Evolutionary conservation across 352 stramenopile genomes (phyloP).

Genomic region (Pythium pyrilobum): DNA sequence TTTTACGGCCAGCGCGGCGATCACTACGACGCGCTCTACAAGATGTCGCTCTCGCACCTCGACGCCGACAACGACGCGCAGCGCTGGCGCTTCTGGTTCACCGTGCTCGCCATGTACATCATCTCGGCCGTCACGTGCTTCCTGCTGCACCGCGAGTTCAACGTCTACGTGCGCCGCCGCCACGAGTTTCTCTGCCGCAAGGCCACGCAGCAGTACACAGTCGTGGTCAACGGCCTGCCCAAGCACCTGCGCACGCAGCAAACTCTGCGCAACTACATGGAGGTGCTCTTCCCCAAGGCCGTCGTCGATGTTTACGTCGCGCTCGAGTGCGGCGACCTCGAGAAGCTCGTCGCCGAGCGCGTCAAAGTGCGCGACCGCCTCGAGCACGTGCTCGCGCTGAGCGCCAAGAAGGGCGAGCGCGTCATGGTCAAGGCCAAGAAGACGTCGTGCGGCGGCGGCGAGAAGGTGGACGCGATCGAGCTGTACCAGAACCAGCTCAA

Average conservation of each 20-base stretch:
- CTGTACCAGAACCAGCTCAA: slow-evolving; percentile 65
- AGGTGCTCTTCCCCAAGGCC: slow-evolving; percentile 63
- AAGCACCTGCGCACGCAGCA: slow-evolving; percentile 66
- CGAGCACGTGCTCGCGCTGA: slow-evolving; percentile 56
- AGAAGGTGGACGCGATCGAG: slow-evolving; percentile 67
- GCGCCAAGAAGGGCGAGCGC: slow-evolving; percentile 56
- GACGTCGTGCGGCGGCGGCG: slow-evolving; percentile 24
- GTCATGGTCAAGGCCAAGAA: slow-evolving; percentile 35
- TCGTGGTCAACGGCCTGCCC: slow-evolving; percentile 73
- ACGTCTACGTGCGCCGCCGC: slow-evolving; percentile 63
- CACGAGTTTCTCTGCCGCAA: slow-evolving; percentile 73
- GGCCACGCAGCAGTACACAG: slow-evolving; percentile 65
- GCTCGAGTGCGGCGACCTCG: slow-evolving; percentile 65
- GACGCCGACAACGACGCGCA: slow-evolving; percentile 25
- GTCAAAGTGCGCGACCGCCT: slow-evolving; percentile 65
- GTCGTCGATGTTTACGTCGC: slow-evolving; percentile 71
- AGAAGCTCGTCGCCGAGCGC: slow-evolving; percentile 66
- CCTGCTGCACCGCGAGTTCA: slow-evolving; percentile 62
- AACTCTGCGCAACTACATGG: slow-evolving; percentile 72
- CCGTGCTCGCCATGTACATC: slow-evolving; percentile 62
- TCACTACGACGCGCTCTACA: slow-evolving; percentile 35
- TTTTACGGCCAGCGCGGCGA: slow-evolving; percentile 42
- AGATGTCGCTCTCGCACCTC: slow-evolving; percentile 68
- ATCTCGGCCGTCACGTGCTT: slow-evolving; percentile 54
- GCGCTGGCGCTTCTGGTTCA: slow-evolving; percentile 63